phyloP scores from a whole-genome alignment of 140 eudicot genomes.

The Senecio squalidus region DNA sequence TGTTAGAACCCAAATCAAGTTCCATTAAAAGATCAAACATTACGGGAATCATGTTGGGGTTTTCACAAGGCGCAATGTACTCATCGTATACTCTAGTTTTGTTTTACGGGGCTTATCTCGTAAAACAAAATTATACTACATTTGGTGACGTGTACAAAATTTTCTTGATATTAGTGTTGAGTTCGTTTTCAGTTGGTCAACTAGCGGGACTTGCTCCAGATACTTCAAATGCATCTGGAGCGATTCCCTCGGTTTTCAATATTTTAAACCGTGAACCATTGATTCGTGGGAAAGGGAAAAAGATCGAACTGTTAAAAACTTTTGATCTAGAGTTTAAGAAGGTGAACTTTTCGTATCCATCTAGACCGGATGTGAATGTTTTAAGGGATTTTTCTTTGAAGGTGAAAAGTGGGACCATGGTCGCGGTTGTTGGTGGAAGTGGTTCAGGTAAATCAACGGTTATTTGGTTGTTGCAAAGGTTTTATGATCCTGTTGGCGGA shows the following conservation, averaged over 20 bases:
- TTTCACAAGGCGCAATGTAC: constrained; percentile 80
- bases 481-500: constrained; percentile 49
- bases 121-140: constrained; percentile 28
- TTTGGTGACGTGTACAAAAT: constrained; percentile 73
- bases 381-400: constrained; percentile 36
- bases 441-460: constrained; percentile 57
- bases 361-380: constrained; percentile 38
- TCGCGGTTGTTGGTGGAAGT: constrained; percentile 51
- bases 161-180: constrained; percentile 73
- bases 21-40: constrained; percentile 56
- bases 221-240: constrained; percentile 58
- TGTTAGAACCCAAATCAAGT: constrained; percentile 47
- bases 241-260: constrained; percentile 52
- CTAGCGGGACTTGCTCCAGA: constrained; percentile 95
- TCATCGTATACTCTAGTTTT: constrained; percentile 65
- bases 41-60: constrained; percentile 60
- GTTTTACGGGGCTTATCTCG: constrained; percentile 71
- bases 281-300: constrained; percentile 42
- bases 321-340: constrained; percentile 39
- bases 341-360: constrained; percentile 43
- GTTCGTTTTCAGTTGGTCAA: constrained; percentile 82
- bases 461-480: constrained; percentile 37
- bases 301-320: constrained; percentile 35
- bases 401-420: constrained; percentile 36
- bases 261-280: constrained; percentile 48